Conservation (phyloP, 495 filamentous ascomycete species). For the Aspergillus olivimuriae region DNA sequence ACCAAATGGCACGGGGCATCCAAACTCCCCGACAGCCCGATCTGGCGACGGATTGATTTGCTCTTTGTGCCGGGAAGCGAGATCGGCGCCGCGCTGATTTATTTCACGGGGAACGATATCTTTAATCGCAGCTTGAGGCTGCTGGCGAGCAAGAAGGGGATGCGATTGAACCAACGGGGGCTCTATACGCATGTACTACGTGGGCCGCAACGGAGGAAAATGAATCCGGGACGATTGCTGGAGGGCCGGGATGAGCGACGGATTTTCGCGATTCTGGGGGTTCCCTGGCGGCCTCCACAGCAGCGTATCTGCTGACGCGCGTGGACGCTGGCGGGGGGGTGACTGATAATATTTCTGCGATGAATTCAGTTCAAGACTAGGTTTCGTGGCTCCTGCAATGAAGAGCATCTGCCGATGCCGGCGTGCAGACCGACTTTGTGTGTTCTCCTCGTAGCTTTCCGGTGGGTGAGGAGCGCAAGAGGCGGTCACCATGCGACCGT, state of each 20-base stretch:
- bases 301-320: conserved; percentile 64
- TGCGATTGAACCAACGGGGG: conserved; percentile 81
- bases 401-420: conserved; percentile 4
- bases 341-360: conserved; percentile 11
- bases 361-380: neutral
- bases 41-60: conserved; percentile 83
- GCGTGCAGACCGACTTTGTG: conserved; percentile 12
- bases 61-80: conserved; percentile 76
- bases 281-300: conserved; percentile 80
- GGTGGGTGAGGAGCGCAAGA: conserved; percentile 1
- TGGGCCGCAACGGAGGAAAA: conserved; percentile 49
- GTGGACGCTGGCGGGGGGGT: neutral
- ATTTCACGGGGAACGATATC: conserved; percentile 95
- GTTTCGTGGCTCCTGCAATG: conserved; percentile 1
- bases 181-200: conserved; percentile 70
- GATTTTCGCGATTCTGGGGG: conserved; percentile 82
- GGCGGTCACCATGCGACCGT: conserved; percentile 2
- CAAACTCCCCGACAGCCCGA: conserved; percentile 44
- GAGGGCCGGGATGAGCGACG: conserved; percentile 73
- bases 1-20: conserved; percentile 92
- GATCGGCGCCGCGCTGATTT: conserved; percentile 83
- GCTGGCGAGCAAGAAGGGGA: conserved; percentile 74
- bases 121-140: conserved; percentile 89
- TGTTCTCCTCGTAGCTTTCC: too few species aligned
- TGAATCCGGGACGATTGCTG: conserved; percentile 67